phyloP scores from a whole-genome alignment of 2,329 filamentous ascomycete species.

The Trichoderma gracile region DNA sequence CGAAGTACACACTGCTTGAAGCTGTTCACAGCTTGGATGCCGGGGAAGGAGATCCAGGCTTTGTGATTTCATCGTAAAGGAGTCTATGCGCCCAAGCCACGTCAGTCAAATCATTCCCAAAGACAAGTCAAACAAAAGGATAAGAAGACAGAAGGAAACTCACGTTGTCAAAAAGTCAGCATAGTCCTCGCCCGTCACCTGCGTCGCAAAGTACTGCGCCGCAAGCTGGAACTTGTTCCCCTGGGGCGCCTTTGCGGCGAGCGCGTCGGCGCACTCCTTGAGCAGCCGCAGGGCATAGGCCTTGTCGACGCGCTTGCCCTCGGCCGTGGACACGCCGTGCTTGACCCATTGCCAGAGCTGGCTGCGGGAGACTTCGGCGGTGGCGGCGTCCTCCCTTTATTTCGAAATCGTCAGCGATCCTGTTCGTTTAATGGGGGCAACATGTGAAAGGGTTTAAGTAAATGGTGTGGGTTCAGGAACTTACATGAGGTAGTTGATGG shows the following conservation, averaged over 20 bases:
- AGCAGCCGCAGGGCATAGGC: constrained; percentile 83
- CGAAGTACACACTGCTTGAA: no score
- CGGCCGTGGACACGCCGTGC: constrained; percentile 70
- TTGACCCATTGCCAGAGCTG: constrained; percentile 97
- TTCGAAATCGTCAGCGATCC: constrained; percentile 8
- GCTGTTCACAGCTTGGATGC: constrained; percentile 61
- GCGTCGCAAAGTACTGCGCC: constrained; percentile 85
- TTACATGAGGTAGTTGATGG: constrained; percentile 94
- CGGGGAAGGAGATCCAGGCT: constrained; percentile 60
- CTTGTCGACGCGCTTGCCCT: constrained; percentile 93
- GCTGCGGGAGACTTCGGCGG: constrained; percentile 89
- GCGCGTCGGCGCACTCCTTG: constrained; percentile 77
- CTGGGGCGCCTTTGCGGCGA: constrained; percentile 72
- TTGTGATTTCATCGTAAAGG: constrained; percentile 85
- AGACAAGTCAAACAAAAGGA: background rate
- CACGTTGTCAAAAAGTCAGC: constrained; percentile 90
- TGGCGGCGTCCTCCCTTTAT: constrained; percentile 83
- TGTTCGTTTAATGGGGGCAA: background rate
- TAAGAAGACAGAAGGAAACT: constrained; percentile 39
- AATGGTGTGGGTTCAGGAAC: no score
- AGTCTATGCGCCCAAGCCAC: constrained; percentile 51
- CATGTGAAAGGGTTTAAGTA: background rate
- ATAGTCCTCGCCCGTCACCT: constrained; percentile 97
- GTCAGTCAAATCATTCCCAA: background rate
- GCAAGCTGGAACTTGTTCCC: constrained; percentile 92